These are phyloP conservation scores for Exophiala viscosa DNA, from an alignment of 2,329 filamentous ascomycete species.

Conservation along the genomic window DNA sequence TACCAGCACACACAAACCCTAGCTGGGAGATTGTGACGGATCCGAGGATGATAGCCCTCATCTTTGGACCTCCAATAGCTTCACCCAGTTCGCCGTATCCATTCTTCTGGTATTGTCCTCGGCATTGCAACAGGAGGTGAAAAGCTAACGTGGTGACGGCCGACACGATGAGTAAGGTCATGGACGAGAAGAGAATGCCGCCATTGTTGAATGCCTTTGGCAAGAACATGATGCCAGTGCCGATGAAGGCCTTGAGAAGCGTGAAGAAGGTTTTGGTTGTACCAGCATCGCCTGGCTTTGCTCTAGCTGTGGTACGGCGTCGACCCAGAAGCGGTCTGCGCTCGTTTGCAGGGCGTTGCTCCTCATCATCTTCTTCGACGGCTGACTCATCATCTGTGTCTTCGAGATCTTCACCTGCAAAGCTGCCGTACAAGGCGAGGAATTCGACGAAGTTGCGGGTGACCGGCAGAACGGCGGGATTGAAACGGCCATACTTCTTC, in stretches of 20 bases:
- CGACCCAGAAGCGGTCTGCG: slow-evolving; percentile 59
- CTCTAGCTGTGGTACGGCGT: slow-evolving; percentile 42
- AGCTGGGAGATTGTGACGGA: slow-evolving; percentile 73
- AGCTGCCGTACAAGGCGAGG: slow-evolving; percentile 70
- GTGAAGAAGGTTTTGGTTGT: slow-evolving; percentile 75
- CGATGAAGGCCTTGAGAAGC: slow-evolving; percentile 72
- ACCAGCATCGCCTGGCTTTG: slow-evolving; percentile 57
- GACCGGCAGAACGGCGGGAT: slow-evolving; percentile 43
- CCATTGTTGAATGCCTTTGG: slow-evolving; percentile 77
- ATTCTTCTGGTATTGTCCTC: slow-evolving; percentile 57
- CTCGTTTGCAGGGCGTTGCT: slow-evolving; percentile 50
- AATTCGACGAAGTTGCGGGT: slow-evolving; percentile 72
- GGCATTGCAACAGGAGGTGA: slow-evolving; percentile 66
- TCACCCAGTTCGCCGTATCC: slow-evolving; percentile 72
- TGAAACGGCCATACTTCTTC: slow-evolving; percentile 24
- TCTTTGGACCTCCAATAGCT: slow-evolving; percentile 59
- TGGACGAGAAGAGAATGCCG: slow-evolving; percentile 69
- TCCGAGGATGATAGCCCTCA: slow-evolving; percentile 63
- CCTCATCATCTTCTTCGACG: slow-evolving; percentile 47
- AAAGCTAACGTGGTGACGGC: slow-evolving; percentile 67
- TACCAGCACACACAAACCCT: slow-evolving; percentile 72
- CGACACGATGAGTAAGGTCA: slow-evolving; percentile 64
- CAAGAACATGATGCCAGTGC: slow-evolving; percentile 77
- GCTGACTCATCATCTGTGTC: slow-evolving; percentile 58
- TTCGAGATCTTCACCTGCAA: slow-evolving; percentile 67